These are phyloP conservation scores for Lepidopterella palustris DNA, from an alignment of 495 filamentous ascomycete species.

Conservation along the genomic window DNA sequence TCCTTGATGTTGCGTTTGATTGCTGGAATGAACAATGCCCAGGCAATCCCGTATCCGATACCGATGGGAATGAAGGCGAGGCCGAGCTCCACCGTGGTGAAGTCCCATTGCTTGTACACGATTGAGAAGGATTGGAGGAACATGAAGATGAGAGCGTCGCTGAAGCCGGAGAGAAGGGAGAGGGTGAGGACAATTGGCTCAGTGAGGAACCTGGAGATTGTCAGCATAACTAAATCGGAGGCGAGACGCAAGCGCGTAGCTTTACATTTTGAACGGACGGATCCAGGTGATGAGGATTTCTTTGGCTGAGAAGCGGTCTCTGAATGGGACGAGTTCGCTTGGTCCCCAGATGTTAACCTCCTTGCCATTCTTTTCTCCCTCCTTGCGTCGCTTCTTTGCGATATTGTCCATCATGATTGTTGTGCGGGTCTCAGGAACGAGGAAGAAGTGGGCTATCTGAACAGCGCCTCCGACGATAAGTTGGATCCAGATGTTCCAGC, in stretches of 20 bases:
- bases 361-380: constrained; percentile 40
- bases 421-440: constrained; percentile 54
- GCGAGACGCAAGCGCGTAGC: too few relatives aligned
- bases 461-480: constrained; percentile 53
- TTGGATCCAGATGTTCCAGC: constrained; percentile 50
- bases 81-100: constrained; percentile 45
- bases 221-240: too few relatives aligned
- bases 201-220: too few relatives aligned
- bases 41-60: constrained; percentile 56
- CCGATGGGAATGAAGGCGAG: constrained; percentile 53
- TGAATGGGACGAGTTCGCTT: constrained; percentile 53
- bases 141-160: constrained; percentile 73
- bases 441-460: constrained; percentile 46
- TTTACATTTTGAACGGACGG: constrained; percentile 72
- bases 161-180: constrained; percentile 68
- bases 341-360: constrained; percentile 53
- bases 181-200: constrained; percentile 70
- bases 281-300: constrained; percentile 57
- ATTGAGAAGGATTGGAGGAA: constrained; percentile 56
- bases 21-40: constrained; percentile 46
- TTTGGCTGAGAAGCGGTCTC: constrained; percentile 50
- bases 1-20: constrained; percentile 48
- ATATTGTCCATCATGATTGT: constrained; percentile 56
- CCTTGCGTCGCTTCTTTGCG: constrained; percentile 48
- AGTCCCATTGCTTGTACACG: constrained; percentile 56